A percentile compares a stretch with the other conserved stretches of the same genome.
phyloP scores from a whole-genome alignment of 1,284 basidiomycete species.

The Neolentinus lepideus region DNA sequence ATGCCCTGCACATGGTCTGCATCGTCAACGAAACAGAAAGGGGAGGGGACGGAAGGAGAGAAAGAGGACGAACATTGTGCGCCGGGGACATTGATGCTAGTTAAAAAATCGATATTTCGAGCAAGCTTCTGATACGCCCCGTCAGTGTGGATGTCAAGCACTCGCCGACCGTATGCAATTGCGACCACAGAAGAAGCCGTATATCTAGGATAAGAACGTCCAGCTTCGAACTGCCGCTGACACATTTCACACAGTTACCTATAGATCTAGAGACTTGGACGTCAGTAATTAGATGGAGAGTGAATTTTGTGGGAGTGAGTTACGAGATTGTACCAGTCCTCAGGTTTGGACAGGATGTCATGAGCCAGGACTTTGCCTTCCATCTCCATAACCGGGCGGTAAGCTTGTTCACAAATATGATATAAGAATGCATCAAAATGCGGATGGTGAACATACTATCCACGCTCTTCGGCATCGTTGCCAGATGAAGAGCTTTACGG shows the following conservation, averaged over 20 bases:
- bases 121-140: conserved; percentile 1
- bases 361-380: conserved; percentile 1
- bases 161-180: not conserved
- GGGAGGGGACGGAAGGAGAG: not conserved
- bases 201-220: not conserved
- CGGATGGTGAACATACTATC: not conserved
- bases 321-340: not conserved
- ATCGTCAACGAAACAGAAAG: not conserved
- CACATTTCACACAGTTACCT: not conserved
- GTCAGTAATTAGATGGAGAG: not conserved
- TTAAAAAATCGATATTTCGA: not conserved
- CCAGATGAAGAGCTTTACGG: conserved; percentile 1
- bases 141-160: not conserved
- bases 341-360: not conserved
- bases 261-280: not conserved
- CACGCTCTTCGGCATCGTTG: conserved; percentile 1
- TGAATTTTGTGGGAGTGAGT: not conserved
- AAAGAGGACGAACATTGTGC: not conserved
- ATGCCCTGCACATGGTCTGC: not conserved
- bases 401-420: not conserved
- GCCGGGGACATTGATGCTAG: not conserved
- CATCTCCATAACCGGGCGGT: conserved; percentile 1
- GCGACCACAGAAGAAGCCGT: not conserved
- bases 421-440: not conserved
- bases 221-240: no score